Evolutionary conservation across 2,329 filamentous ascomycete species (phyloP), one percentile per base, ranked within the genome.

Genomic region (Dryadomyces quercivorus): DNA sequence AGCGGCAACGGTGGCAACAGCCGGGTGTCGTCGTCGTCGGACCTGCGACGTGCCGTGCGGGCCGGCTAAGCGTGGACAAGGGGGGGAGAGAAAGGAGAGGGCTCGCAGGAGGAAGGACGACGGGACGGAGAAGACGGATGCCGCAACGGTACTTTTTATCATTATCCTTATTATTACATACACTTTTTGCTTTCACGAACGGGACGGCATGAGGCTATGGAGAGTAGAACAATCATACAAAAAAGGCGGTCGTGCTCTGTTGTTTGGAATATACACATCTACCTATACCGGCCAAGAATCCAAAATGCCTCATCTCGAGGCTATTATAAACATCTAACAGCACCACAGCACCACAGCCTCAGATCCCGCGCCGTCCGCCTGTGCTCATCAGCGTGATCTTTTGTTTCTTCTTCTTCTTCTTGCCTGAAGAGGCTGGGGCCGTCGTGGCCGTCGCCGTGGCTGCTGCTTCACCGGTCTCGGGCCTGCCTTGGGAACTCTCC

Each of bases 341-440:
- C 20, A 3, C 8, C 21, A 15, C 5, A 36, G 7, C 5, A 9
- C 42, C 21, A 22, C 5, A 34, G 10, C 2, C 1, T 52, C 42
- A 61, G 9, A 53, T 56, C 1, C 74, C 75, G 59, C 75, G 68
- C 46, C 73, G 70, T n/a, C 78, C 73, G 48, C 78, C 77, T 1
- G 83, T 86, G 61, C 81, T 85, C 82, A 86, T 86, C 58, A 86
- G 65, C 15, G 82, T 86, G 58, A 86, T 85, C 70, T 85, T 86
- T 67, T 85, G 82, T 61, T 81, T 82, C 70, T 85, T 85, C 70
- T 84, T 85, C 70, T 83, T 85, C 67, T 78, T 84, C 53, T 36
- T 51, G 36, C 51, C 54, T 50, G 50, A 52, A n/a, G n/a, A n/a
- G n/a, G n/a, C n/a, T n/a, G n/a, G n/a, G n/a, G n/a, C n/a, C n/a